Evolutionary conservation across 768 basidiomycete species (phyloP), one percentile per base, ranked within the genome.

Genomic region (Cubamyces sp.): DNA sequence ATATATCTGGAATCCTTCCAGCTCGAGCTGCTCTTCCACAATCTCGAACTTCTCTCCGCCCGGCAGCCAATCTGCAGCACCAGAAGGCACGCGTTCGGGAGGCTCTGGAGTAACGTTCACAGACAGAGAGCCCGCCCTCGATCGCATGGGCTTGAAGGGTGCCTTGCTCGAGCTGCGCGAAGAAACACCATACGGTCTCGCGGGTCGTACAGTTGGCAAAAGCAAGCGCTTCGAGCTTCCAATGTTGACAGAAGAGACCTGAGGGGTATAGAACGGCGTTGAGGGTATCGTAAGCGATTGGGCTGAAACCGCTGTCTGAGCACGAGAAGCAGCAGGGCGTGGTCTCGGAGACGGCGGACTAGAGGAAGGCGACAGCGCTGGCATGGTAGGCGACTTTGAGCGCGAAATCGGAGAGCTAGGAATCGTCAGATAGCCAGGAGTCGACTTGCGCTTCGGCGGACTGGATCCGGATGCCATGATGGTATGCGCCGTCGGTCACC

Each of bases 1-100:
- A 71, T 93, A 94, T 58, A 94, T 79, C 75, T 93, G 92, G 74
- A 87, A 92, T 1, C 87, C 87, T 19, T 78, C 70, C 23, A 91
- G 70, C 47, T 84, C 75, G 48, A 86, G 66, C 18, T 75, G 73
- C 37, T 82, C 79, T 40, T 81, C 76, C 8, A 79, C 78, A 57
- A 84, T 73, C 67, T 82, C 79, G 63, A 87, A 84, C 51, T 74
- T 77, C 50, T 77, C 76, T 19, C 79, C 77, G 11, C 75, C 69
- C 0, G 79, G 79, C 18, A 84, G 73, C 82, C 84, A 71, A 28
- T 68, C 68, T 18, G 68, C 61, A 14, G 34, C 48, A 28, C 43
- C 67, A 50, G 41, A 51, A 3, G 56, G n/a, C 2, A 37, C 60
- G 61, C 63, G 70, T 21, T 64, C 63, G 8, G 11, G 46, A 5